Evolutionary conservation across 2,329 filamentous ascomycete species (phyloP), one percentile per base, ranked within the genome.

Genomic region (Ilyonectria destructans): DNA sequence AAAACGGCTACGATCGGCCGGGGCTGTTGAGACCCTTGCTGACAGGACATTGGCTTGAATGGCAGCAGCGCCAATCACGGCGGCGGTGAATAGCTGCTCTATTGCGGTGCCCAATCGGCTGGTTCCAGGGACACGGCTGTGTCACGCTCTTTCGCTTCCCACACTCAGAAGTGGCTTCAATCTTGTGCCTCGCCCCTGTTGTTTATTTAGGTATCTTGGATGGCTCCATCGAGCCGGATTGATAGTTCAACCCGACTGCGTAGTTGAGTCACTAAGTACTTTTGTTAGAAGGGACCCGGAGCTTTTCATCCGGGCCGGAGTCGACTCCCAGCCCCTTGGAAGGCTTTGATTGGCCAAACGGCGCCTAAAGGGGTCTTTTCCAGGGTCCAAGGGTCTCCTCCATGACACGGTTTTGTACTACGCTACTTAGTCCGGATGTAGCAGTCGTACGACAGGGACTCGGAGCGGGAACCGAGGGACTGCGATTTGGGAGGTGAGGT

Each of bases 1-100:
- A 55, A 75, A 75, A 67, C 59, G 68, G 74, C 23, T 33, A 70
- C 26, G 74, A 76, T 76, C 69, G 54, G 35, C 71, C 31, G 58
- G 49, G 54, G 69, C 63, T 65, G 71, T 71, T 63, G 65, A 58
- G 72, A 69, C 67, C 74, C 71, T 43, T 70, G 71, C 69, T 72
- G 67, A 70, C 69, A 71, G 67, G 61, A 58, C 46, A 40, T 45
- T 56, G 40, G 56, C 12, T 43, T 55, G 49, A 63, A 74, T 76
- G 74, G 74, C 74, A 62, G 76, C 56, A 67, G 56, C 40, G 56
- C 61, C 60, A 71, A 64, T 67, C 66, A 67, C 67, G 61, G 56
- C 67, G 70, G 63, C 54, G 51, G 43, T 43, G 51, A 49, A 45
- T 54, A 23, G 31, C 63, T 49, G 29, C 65, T 69, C 65, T 69